Base-by-base conservation (phyloP, 495 filamentous ascomycete species). In the Penicillium angulare region DNA sequence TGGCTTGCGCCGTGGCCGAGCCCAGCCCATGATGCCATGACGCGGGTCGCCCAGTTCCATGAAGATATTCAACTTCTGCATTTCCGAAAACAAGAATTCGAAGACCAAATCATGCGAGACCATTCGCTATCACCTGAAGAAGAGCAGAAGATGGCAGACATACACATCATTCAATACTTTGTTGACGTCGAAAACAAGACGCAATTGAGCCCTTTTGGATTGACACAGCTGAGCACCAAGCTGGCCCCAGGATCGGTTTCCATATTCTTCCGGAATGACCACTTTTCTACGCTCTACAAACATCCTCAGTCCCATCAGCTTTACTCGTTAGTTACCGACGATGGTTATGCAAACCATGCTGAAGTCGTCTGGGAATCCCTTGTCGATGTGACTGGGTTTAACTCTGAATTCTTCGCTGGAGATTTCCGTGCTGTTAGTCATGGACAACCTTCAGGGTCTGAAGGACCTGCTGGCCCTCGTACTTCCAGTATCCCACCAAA, bases 351-450 rank as follows among this genome's bases (percentile, higher is more conserved):
- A 7, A 78, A 76, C 13, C 90, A 96, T 61, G 87, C 90, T 22
- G 93, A 98, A 71, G 83, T 97, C 7, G 90, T 98, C 8, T 98
- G 93, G 92, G 92, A 98, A 71, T 89, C 84, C 13, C 79, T 98
- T 3, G 86, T 87, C 13, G 92, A 97, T 56, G 83, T 96, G 29
- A 89, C 81, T 45, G 93, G 92, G n/a, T 83, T 87, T 51, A 81
- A 81, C 20, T 80, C 87, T 16, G 88, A 91, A 59, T 91, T 95
- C 59, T 88, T 89, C 46, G 85, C 89, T 9, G 93, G 93, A 9
- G 93, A 97, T 64, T 97, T 97, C 72, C 82, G 90, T 18, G 74
- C 86, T 5, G 90, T 97, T 15, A 85, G 91, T 17, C 74, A 83
- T 56, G 63, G n/a, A n/a, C n/a, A 57, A 20, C 51, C 68, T 20